Evolutionary conservation across 352 stramenopile species (phyloP).

Genomic region (Blastocystis sp.): DNA sequence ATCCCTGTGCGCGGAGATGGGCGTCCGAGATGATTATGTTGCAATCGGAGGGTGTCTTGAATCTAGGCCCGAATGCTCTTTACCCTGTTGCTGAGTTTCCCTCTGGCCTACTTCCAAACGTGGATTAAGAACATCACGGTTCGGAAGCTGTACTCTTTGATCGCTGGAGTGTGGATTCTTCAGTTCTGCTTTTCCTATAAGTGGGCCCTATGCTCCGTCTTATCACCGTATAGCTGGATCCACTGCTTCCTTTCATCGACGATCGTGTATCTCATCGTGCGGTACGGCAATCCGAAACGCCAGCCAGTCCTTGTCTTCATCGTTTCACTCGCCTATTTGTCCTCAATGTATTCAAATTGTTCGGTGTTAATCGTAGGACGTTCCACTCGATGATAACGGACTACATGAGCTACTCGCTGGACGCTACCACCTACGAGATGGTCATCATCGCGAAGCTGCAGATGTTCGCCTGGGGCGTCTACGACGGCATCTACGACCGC

Average conservation of each 20-base stretch:
- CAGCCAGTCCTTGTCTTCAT: conserved; percentile 39
- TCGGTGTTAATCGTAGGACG: neutral
- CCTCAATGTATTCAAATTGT: neutral
- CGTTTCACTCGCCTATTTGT: conserved; percentile 61
- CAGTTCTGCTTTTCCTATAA: conserved; percentile 54
- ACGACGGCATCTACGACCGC: conserved; percentile 50
- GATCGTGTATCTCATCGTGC: conserved; percentile 31
- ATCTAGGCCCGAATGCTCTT: conserved; percentile 14
- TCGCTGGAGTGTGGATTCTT: conserved; percentile 29
- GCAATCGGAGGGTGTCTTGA: neutral
- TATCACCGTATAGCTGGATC: conserved; percentile 28
- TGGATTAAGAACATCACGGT: neutral
- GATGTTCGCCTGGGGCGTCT: conserved; percentile 50
- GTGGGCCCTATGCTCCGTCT: neutral
- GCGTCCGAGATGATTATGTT: conserved; percentile 42
- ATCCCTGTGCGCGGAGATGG: neutral
- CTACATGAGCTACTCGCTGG: conserved; percentile 67
- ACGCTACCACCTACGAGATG: conserved; percentile 65
- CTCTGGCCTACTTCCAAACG: conserved; percentile 31
- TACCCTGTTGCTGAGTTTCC: conserved; percentile 43
- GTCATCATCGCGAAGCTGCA: conserved; percentile 54
- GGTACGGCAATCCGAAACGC: conserved; percentile 22
- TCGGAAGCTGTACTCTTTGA: conserved; percentile 43
- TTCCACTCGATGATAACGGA: conserved; percentile 63
- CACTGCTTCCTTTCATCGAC: conserved; percentile 44